These are phyloP conservation scores for Nemophila menziesii DNA, from an alignment of 257 asterid genomes.

Conservation along the genomic window DNA sequence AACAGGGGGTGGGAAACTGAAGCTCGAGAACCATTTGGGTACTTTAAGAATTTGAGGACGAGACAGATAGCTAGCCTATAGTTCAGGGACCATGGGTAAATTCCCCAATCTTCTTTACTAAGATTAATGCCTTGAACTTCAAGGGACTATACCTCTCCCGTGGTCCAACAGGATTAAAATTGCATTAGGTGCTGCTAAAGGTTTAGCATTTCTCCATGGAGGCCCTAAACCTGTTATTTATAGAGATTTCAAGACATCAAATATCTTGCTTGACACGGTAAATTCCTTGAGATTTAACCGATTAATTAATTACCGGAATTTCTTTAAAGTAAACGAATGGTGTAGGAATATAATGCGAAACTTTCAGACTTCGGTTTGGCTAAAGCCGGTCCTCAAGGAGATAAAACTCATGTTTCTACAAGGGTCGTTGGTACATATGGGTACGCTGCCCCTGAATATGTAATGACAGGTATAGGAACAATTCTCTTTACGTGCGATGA, in stretches of 20 bases:
- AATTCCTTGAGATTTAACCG: conserved; percentile 1
- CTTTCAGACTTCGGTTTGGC: conserved; percentile 96
- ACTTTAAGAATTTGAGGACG: too few relatives aligned
- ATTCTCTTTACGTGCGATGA: background rate
- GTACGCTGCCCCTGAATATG: conserved; percentile 95
- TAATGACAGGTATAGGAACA: conserved; percentile 70
- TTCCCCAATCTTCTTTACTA: background rate
- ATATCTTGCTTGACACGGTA: conserved; percentile 86
- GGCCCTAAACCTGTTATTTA: conserved; percentile 86
- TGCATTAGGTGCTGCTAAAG: conserved; percentile 95
- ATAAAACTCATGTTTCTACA: conserved; percentile 89
- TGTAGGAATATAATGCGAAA: conserved; percentile 81
- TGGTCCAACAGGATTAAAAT: conserved; percentile 87
- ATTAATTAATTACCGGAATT: background rate
- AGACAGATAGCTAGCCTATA: too few relatives aligned
- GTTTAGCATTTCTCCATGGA: conserved; percentile 78
- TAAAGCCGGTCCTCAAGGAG: conserved; percentile 96
- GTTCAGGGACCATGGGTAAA: too few relatives aligned
- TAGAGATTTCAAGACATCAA: conserved; percentile 92
- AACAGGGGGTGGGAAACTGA: too few relatives aligned
- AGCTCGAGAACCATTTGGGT: too few relatives aligned
- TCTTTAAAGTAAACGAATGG: background rate
- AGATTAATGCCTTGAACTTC: conserved; percentile 14
- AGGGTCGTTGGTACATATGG: conserved; percentile 88
- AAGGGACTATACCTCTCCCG: conserved; percentile 92